Evolutionary conservation across 1,284 basidiomycete species (phyloP), one percentile per base, ranked within the genome.

Genomic region (Rhodotorula sp.): DNA sequence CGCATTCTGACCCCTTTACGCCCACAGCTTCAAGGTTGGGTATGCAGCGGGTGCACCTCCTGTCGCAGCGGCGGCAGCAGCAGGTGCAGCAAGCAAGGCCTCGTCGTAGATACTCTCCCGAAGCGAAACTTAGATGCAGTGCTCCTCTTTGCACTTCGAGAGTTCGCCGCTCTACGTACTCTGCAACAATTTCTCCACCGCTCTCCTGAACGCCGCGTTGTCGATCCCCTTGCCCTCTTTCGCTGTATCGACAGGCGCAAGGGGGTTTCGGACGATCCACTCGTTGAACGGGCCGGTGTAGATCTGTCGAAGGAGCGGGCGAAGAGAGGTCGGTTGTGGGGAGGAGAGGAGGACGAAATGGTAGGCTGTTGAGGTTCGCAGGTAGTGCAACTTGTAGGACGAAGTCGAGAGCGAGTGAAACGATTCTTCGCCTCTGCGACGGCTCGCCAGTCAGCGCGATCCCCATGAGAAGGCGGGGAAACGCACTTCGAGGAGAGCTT

Each of bases 251-350:
- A 76, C 69, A 56, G 84, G 83, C 5, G 90, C 84, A 58, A 97
- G 83, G 6, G 94, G 94, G 79, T 98, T 97, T 54, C 91, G 86
- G 55, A 94, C 92, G 55, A 97, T 93, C 78, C 88, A 91, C 79
- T 97, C 93, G 51, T 96, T 81, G 83, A 97, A 98, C 1, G 94
- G 92, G 1, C 94, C 93, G 13, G 87, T 85, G 80, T 96, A 94
- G 72, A 99, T 87, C 80, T 94, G 90, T 51, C 89, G 87, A 57
- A 98, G 83, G 53, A 93, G 85, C 75, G 89, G 89, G 44, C 91
- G 89, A 54, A 95, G 84, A 26, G 71, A 75, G n/a, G 63, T 62
- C 22, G 48, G 52, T 55, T 59, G 68, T 52, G 76, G 74, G 11
- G 74, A 75, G 69, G 89, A 92, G 76, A 99, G 86, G 82, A 98